Evolutionary conservation across 2,329 filamentous ascomycete genomes (phyloP), one percentile per base, ranked within the genome.

Genomic region (Rhexocercosporidium sp.): DNA sequence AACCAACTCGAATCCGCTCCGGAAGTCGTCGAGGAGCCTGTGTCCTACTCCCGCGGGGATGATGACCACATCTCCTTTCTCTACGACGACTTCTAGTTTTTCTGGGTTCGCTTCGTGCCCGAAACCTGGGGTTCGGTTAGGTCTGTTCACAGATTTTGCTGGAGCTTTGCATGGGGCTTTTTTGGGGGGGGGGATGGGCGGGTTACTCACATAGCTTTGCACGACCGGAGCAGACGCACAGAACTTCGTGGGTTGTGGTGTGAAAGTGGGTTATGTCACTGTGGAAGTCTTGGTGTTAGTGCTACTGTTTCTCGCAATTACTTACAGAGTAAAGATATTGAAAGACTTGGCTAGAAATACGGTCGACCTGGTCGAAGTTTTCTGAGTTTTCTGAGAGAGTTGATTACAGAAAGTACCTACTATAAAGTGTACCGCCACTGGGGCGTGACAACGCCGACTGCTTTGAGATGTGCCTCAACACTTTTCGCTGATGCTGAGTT

Each of bases 361-460:
- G 2, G 34, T 37, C 8, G 20, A 27, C 20, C 22, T 49, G 46
- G 14, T 49, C 2, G 20, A 27, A 49, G 20, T 31, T 47, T 11
- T 47, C n/a, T 9, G 9, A 31, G 18, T n/a, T n/a, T n/a, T n/a
- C n/a, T n/a, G 3, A 18, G 9, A 14, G 20, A 25, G 18, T 34
- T 37, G 9, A 37, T n/a, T 5, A 39, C 4, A 20, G n/a, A n/a
- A n/a, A 9, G n/a, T 12, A 57, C 54, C 11, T 39, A 57, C 54
- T 90, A 92, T 89, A 92, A 92, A 18, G 87, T 88, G 77, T 88
- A 91, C 29, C 86, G 82, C 90, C 89, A 92, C 74, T 90, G 86
- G 0, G 90, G 88, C 1, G 73, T 75, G 3, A 90, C 88, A 39
- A 87, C 85, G 8, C 82, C 84, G 18, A 86, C 76, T 3, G 76